Evolutionary conservation across 306 rosid genomes (phyloP), one percentile per base, ranked within the genome.

Genomic region (cucumber (Cucumis sativus)): DNA sequence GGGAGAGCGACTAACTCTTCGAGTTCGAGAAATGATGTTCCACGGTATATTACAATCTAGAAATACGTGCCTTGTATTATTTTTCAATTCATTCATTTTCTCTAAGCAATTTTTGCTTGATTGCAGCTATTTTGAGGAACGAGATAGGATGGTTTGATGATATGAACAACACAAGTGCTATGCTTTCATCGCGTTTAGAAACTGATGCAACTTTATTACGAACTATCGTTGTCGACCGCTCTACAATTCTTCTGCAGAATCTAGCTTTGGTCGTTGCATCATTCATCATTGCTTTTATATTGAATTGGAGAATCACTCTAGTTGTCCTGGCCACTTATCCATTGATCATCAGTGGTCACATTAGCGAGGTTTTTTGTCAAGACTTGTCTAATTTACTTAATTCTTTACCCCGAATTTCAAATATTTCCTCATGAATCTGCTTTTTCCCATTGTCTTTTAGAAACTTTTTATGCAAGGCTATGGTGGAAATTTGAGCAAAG

Each of bases 401-500:
- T 35, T 45, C 43, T 25, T 25, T 33, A 33, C 25, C 57, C 56
- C 37, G 52, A 54, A 74, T n/a, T n/a, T 51, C 6, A 37, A 5
- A 47, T 45, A 41, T 67, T 59, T 21, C 11, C 63, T 81, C 28
- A 76, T 25, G 20, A 49, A 45, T 49, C 56, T 30, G 35, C 68
- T 23, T 37, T 79, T 52, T 73, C 23, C 40, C 74, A n/a, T 67
- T 41, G 78, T 75, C 70, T 84, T 84, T 79, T 87, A 95, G 98
- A 95, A 88, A 87, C 93, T 95, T 79, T 95, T 95, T 85, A 85
- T 95, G 91, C 76, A 92, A 89, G 98, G 98, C 64, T 95, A 87
- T 71, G 97, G 97, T 79, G 98, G 98, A n/a, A 95, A 95, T 92
- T 88, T 95, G 90, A 95, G 96, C 93, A 92, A 89, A 83, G 95